Base-by-base conservation (phyloP, 768 basidiomycete species). In the Tremella yokohamensis region DNA sequence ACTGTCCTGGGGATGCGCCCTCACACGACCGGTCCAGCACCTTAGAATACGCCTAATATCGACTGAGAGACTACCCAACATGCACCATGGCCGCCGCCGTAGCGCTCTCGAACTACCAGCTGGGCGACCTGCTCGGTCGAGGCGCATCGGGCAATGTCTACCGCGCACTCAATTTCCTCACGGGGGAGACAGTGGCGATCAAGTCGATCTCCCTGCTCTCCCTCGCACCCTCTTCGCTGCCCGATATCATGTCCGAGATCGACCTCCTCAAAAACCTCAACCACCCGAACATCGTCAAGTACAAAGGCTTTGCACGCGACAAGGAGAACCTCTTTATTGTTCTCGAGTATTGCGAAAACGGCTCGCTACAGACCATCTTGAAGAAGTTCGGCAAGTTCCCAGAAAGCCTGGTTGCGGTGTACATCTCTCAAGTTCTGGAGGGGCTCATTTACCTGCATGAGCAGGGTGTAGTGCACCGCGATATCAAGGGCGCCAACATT, bases 331-430 rank as follows among this genome's bases (percentile, higher is more conserved):
- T 99, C 59, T 94, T 94, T 77, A 99, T 99, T 77, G 90, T 99
- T 66, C 83, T 99, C 48, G 96, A 97, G 87, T 91, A 72, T 42
- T 98, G 96, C 79, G 96, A 99, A 81, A 99, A 99, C 71, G 96
- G 96, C 16, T 96, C 91, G 4, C 80, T 99, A 8, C 89, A 94
- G 74, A 89, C 87, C 58, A 96, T 98, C 69, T 87, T 87, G 78
- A 97, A 97, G 78, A 86, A 89, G 49, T 99, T 98, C 71, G 96
- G 96, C 64, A 97, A 98, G 80, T 98, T 99, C 73, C 96, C 96
- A 0, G 96, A 99, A 76, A 88, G 84, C 65, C 85, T 99, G 18
- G 94, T 98, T 24, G 92, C 89, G 0, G 89, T 97, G 15, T 98
- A 97, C 79, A 90, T 97, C 66, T 89, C 88, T 44, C 96, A 99